These are phyloP conservation scores for Penicillium alfredii DNA, from an alignment of 495 filamentous ascomycete genomes.

Conservation along the genomic window DNA sequence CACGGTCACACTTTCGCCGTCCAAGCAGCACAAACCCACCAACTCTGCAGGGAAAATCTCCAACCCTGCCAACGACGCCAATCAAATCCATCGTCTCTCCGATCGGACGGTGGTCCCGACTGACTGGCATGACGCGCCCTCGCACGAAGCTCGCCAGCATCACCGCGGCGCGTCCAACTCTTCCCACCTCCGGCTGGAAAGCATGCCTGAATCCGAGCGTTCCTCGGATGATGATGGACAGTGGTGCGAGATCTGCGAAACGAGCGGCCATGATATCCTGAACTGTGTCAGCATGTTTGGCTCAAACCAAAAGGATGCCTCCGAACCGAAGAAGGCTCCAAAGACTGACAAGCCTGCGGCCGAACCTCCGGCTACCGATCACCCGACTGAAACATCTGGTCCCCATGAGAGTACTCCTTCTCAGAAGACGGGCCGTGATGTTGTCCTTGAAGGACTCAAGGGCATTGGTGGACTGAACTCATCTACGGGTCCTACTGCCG, in stretches of 20 bases:
- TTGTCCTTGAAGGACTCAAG: constrained; percentile 59
- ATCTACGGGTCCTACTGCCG: constrained; percentile 53
- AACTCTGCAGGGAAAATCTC: constrained; percentile 27
- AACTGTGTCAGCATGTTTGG: constrained; percentile 87
- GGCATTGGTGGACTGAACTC: constrained; percentile 45
- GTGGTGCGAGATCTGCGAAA: constrained; percentile 97
- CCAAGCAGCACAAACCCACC: constrained; percentile 35
- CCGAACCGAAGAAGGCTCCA: constrained; percentile 8
- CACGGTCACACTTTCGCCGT: constrained; percentile 35
- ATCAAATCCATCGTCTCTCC: constrained; percentile 39
- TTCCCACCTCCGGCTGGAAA: constrained; percentile 37
- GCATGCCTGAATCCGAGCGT: constrained; percentile 67
- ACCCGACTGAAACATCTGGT: constrained; percentile 9
- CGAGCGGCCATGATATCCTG: constrained; percentile 86
- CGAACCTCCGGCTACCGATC: constrained; percentile 12
- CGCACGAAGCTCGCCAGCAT: constrained; percentile 27
- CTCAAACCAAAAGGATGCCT: constrained; percentile 30
- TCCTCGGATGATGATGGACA: constrained; percentile 69
- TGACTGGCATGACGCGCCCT: constrained; percentile 38
- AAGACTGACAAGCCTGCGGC: constrained; percentile 19
- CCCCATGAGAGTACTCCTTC: constrained; percentile 15
- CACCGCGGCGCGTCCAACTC: constrained; percentile 28
- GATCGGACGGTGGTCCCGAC: constrained; percentile 43
- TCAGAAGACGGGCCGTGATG: constrained; percentile 41
- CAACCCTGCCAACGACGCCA: constrained; percentile 17